phyloP scores from a whole-genome alignment of 257 asterid genomes.

The Forsythia viridissima region DNA sequence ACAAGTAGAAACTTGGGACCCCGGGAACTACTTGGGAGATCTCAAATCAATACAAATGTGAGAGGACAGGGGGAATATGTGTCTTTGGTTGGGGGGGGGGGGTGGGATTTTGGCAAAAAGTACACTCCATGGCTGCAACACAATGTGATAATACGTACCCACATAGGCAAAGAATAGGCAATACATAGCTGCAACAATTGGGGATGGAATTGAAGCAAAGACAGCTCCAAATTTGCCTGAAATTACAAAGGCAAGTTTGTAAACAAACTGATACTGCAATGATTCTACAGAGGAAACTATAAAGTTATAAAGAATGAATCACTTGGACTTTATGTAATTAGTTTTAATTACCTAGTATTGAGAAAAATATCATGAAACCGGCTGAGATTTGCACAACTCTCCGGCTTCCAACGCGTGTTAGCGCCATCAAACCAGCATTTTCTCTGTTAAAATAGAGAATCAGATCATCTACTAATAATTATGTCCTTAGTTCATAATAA shows the following conservation, averaged over 20 bases:
- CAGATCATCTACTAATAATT: background rate
- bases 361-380: slow-evolving; percentile 95
- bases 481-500: background rate
- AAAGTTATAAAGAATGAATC: background rate
- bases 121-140: background rate
- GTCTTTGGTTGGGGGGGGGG: too few relatives aligned
- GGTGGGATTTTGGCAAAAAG: too few relatives aligned
- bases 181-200: slow-evolving; percentile 85
- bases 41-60: too few relatives aligned
- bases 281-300: background rate
- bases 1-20: background rate
- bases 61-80: background rate
- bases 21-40: background rate
- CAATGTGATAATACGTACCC: slow-evolving; percentile 45
- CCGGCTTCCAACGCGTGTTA: slow-evolving; percentile 91
- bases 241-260: background rate
- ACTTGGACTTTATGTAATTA: background rate
- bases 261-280: background rate
- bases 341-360: slow-evolving; percentile 66
- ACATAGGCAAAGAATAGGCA: slow-evolving; percentile 94
- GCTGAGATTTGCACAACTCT: slow-evolving; percentile 92
- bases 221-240: slow-evolving; percentile 97
- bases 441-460: slow-evolving; percentile 49
- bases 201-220: slow-evolving; percentile 93
- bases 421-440: slow-evolving; percentile 86